phyloP scores from a whole-genome alignment of 2,329 filamentous ascomycete species.

The Eurotiales sp. region DNA sequence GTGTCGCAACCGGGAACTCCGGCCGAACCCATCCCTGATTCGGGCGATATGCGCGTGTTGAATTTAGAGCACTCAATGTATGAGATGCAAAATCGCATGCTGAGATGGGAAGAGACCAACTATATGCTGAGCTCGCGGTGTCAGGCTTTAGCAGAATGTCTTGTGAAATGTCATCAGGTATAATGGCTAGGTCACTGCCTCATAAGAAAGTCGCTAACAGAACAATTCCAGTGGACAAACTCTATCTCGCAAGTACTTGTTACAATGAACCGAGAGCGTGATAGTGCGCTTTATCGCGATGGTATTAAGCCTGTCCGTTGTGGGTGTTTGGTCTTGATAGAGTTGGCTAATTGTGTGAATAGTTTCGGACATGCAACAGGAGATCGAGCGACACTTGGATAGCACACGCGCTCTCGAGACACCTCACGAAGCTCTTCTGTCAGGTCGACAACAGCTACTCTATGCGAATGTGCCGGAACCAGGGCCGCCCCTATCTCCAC shows the following conservation, averaged over 20 bases:
- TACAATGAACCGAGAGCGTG: slow-evolving; percentile 68
- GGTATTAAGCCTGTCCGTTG: slow-evolving; percentile 52
- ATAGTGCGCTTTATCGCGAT: slow-evolving; percentile 76
- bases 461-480: slow-evolving; percentile 65
- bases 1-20: slow-evolving; percentile 80
- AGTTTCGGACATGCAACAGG: slow-evolving; percentile 59
- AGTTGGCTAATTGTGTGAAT: slow-evolving; percentile 19
- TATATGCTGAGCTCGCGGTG: slow-evolving; percentile 76
- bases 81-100: slow-evolving; percentile 71
- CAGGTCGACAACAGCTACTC: slow-evolving; percentile 63
- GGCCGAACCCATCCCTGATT: slow-evolving; percentile 76
- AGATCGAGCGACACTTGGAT: slow-evolving; percentile 60
- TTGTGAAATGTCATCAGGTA: slow-evolving; percentile 68
- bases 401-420: slow-evolving; percentile 54
- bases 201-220: slow-evolving; percentile 10
- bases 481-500: slow-evolving; percentile 73
- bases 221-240: slow-evolving; percentile 65
- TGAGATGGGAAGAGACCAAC: slow-evolving; percentile 78
- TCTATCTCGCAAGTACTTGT: slow-evolving; percentile 75
- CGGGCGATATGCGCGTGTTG: slow-evolving; percentile 66
- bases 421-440: slow-evolving; percentile 63
- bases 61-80: slow-evolving; percentile 78
- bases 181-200: slow-evolving; percentile 23
- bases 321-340: neutral
- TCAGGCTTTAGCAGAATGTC: slow-evolving; percentile 74